phyloP scores from a whole-genome alignment of 331 rosid species.

The Pyracantha coccinea region DNA sequence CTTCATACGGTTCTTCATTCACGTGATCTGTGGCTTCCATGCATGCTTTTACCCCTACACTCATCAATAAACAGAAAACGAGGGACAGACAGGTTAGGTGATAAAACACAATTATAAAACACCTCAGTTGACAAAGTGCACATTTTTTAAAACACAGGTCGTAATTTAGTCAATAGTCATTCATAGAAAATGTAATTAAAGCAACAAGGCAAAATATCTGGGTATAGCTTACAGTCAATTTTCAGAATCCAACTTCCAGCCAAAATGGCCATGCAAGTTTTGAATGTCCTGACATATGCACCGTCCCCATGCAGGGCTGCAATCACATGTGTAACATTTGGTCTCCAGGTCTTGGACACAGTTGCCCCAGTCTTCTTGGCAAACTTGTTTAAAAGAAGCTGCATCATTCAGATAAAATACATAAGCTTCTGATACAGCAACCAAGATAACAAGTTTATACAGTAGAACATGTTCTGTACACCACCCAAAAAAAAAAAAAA shows the following conservation, averaged over 20 bases:
- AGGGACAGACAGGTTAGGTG: not conserved
- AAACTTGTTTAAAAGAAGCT: constrained; percentile 52
- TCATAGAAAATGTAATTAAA: not conserved
- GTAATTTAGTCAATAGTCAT: not conserved
- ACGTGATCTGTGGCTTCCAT: constrained; percentile 40
- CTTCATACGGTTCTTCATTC: constrained; percentile 72
- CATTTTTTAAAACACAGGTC: not conserved
- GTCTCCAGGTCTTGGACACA: constrained; percentile 70
- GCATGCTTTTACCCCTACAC: constrained; percentile 74
- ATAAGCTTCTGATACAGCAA: not conserved
- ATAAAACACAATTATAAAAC: not conserved
- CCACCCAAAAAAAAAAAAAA: not conserved
- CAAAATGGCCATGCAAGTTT: constrained; percentile 75
- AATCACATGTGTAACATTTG: constrained; percentile 71
- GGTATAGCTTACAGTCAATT: constrained; percentile 56
- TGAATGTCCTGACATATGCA: constrained; percentile 77
- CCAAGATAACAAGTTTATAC: not conserved
- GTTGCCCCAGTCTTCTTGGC: constrained; percentile 48
- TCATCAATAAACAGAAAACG: constrained; percentile 8
- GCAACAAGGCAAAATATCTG: not conserved
- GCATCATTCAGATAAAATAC: constrained; percentile 7
- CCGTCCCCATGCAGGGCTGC: constrained; percentile 73
- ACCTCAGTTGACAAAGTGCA: not conserved
- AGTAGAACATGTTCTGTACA: not conserved
- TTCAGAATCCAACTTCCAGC: constrained; percentile 81